Base-by-base conservation (phyloP, 2,329 filamentous ascomycete species). In the Cladophialophora psammophila region DNA sequence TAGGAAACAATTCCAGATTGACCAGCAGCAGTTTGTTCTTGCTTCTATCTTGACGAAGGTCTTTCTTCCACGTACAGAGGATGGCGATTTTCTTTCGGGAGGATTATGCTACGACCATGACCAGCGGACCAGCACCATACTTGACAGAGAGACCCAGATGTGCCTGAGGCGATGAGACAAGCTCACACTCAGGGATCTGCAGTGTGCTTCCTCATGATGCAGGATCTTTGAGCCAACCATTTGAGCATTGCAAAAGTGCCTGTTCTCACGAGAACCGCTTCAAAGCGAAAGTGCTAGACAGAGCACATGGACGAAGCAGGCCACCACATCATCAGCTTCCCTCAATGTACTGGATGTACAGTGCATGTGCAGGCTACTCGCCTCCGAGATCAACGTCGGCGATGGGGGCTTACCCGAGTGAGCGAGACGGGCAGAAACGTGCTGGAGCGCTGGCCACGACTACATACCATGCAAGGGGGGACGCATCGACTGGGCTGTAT, bases 211-310 rank as follows among this genome's bases (percentile, higher is more conserved):
- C 10, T 18, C 45, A 50, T 31, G 18, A 26, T 50, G 18, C 45
- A 48, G 42, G 42, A 10, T 3, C 42, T 20, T 40, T 20, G 42
- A 20, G 42, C 7, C 42, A 26, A 20, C 42, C 42, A 12, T 20
- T 20, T 20, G n/a, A 48, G 42, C 20, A 20, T n/a, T 48, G 42
- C 42, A 26, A 50, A 50, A 50, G 45, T 26, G 45, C 45, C 45
- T 26, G 20, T 50, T 50, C 45, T 31, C 45, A 31, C 12, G 45
- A 31, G 20, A 4, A 8, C 26, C 45, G 13, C 45, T 50, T 4
- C 13, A n/a, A n/a, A n/a, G 15, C 2, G 1, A n/a, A n/a, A 2
- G 15, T n/a, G 40, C 5, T 42, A n/a, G 15, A n/a, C 4, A 10
- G 2, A 12, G 20, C 9, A 50, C 18, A 31, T 10, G 45, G 8